These are phyloP conservation scores for Neurospora discreta DNA, from an alignment of 495 filamentous ascomycete species.

Conservation along the genomic window DNA sequence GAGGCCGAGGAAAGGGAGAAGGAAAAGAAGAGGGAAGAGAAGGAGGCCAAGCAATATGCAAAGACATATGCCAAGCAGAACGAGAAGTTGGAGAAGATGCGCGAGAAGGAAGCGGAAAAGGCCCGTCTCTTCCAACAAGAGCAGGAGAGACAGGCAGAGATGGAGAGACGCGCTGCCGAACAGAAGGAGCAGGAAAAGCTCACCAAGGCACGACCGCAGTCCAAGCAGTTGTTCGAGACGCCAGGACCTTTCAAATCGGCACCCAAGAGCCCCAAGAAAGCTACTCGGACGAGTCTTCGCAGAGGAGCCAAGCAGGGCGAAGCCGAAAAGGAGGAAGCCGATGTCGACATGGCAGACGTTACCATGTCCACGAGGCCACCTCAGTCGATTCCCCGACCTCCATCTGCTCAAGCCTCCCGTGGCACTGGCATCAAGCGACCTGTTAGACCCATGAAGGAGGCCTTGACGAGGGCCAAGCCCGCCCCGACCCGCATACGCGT, in stretches of 20 bases:
- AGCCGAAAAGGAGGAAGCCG: constrained; percentile 32
- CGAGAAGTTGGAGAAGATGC: constrained; percentile 44
- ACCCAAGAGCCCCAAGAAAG: constrained; percentile 24
- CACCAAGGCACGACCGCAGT: constrained; percentile 2
- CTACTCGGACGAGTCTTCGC: constrained; percentile 37
- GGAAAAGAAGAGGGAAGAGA: constrained; percentile 43
- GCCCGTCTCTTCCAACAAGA: constrained; percentile 53
- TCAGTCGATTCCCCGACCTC: constrained; percentile 42
- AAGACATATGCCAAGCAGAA: constrained; percentile 38
- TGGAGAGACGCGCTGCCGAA: constrained; percentile 33
- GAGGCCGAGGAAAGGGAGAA: constrained; percentile 54
- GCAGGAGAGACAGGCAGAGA: constrained; percentile 39
- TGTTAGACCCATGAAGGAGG: constrained; percentile 59
- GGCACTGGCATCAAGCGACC: constrained; percentile 50
- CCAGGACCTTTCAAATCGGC: constrained; percentile 17
- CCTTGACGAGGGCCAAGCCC: constrained; percentile 53
- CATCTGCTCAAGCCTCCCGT: constrained; percentile 37
- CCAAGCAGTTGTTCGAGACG: constrained; percentile 9
- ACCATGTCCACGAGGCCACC: constrained; percentile 39
- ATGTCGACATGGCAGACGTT: constrained; percentile 40
- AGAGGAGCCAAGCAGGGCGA: constrained; percentile 35
- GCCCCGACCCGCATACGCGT: constrained; percentile 73
- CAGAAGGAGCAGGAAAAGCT: constrained; percentile 33
- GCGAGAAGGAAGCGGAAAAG: constrained; percentile 50
- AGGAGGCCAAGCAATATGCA: constrained; percentile 31